These are phyloP conservation scores for Malus sylvestris DNA, from an alignment of 306 rosid species.

Conservation along the genomic window DNA sequence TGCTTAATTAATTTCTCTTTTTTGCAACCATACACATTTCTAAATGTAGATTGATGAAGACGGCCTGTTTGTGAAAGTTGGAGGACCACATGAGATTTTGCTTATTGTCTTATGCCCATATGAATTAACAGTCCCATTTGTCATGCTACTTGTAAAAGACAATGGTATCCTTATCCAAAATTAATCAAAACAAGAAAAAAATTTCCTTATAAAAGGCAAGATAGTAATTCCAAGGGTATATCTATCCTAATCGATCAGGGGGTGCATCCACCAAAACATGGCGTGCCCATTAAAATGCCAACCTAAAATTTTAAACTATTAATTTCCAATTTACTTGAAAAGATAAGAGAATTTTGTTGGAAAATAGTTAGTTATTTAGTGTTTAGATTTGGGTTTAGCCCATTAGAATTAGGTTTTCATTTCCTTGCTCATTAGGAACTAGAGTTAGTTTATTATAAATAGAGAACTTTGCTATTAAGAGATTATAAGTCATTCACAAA, in stretches of 20 bases:
- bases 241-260: background rate
- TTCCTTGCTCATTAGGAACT: no score
- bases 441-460: no score
- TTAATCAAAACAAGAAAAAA: no score
- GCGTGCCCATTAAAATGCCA: background rate
- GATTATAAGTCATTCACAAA: no score
- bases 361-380: no score
- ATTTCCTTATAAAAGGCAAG: no score
- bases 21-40: background rate
- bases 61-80: background rate
- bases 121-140: background rate
- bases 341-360: background rate
- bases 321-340: background rate
- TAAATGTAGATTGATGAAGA: background rate
- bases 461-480: no score
- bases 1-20: background rate
- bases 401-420: no score
- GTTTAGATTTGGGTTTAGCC: no score
- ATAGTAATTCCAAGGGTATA: no score
- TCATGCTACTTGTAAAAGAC: background rate
- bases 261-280: slow-evolving; percentile 3
- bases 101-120: background rate
- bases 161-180: no score
- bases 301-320: background rate
- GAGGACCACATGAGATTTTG: background rate